Percentiles rank a stretch among this genome's conserved stretches.
Evolutionary conservation across 2,329 filamentous ascomycete genomes (phyloP).

Genomic region (Rhynchosporium agropyri): DNA sequence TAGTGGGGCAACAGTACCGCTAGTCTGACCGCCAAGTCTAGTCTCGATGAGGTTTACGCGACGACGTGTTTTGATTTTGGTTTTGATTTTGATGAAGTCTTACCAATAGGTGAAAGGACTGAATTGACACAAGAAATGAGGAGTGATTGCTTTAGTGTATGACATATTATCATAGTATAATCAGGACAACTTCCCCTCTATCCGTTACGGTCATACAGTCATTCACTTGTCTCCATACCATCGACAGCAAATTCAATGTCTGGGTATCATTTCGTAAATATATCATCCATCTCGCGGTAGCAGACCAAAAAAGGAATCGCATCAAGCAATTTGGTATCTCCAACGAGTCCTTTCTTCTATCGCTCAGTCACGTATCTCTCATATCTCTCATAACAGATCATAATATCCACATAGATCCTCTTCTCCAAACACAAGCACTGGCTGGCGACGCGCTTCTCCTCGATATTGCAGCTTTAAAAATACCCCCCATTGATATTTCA

Average conservation of each 20-base stretch:
- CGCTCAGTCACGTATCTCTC: neutral
- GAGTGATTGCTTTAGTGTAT: neutral
- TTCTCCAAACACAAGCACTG: neutral
- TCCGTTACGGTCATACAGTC: slow-evolving; percentile 11
- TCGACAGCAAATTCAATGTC: slow-evolving; percentile 20
- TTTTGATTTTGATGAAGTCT: neutral
- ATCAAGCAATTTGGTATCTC: slow-evolving; percentile 4
- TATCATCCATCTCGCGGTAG: slow-evolving; percentile 7
- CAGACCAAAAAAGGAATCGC: neutral
- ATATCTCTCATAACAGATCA: neutral
- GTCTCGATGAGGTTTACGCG: neutral
- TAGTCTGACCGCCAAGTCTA: neutral
- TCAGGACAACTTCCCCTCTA: neutral
- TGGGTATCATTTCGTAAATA: slow-evolving; percentile 22
- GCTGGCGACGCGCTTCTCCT: neutral
- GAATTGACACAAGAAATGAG: neutral
- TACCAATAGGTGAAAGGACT: neutral
- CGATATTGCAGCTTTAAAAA: neutral
- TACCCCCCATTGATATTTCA: slow-evolving; percentile 9
- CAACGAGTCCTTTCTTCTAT: slow-evolving; percentile 3
- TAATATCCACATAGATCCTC: slow-evolving; percentile 7
- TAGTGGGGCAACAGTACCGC: slow-evolving; percentile 15
- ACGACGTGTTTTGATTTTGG: neutral
- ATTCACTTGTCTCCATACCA: slow-evolving; percentile 16
- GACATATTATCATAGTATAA: neutral